Evolutionary conservation across 73 alveolate species (phyloP), one percentile per base, ranked within the genome.

Genomic region (Breviolum minutum): DNA sequence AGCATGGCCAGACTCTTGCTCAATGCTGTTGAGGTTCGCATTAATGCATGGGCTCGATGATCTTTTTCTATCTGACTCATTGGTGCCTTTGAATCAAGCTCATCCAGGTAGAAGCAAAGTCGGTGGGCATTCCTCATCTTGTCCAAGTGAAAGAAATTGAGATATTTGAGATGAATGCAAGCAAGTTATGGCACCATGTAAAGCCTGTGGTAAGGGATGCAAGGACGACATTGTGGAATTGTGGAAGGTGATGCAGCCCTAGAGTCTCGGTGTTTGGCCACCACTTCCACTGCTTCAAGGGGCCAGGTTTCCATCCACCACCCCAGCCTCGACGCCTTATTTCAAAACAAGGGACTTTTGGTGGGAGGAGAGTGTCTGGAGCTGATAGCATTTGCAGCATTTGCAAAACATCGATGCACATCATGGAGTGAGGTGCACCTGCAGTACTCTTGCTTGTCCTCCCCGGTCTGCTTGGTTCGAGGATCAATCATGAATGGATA

Each of bases 241-340:
- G 54, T 10, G 84, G 54, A 27, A 22, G 26, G 48, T 69, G 79
- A 4, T 19, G 19, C 79, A 19, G 86, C 11, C 86, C 86, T 22
- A 26, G 86, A 5, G 64, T 20, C 86, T 69, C 95, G 19, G 95
- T 88, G 86, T 88, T 88, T 83, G 95, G 95, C 95, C 95, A 88
- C 95, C 95, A 88, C 84, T 88, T 88, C 95, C 95, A 88, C 71
- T 88, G 95, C 86, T 71, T 88, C 95, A 88, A 69, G 64, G 77
- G 85, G 8, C 85, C 85, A n/a, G 95, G 95, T n/a, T 88, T 88
- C 95, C 95, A 88, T 30, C 95, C 95, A 14, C 95, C 95, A 27
- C 95, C 95, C 95, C 95, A 88, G 17, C 95, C 95, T 8, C 95
- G 79, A 64, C 95, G 95, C 95, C 95, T 87, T 29, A 64, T 66